Base-by-base conservation (phyloP, 805 yeast genomes). In the Pachysolen tannophilus region DNA sequence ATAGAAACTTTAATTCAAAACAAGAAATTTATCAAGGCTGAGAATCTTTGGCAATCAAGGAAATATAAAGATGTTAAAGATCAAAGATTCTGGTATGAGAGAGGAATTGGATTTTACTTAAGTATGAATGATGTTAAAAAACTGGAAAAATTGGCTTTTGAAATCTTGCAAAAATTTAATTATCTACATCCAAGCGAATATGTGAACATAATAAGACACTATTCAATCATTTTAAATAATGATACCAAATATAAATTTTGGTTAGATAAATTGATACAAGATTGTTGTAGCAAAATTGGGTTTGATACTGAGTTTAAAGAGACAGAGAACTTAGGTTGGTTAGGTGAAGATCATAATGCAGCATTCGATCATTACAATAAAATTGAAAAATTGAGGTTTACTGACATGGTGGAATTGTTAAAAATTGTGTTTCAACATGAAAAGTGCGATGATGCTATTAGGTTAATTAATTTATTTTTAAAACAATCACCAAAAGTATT, bases 41-140 rank as follows among this genome's bases (percentile, higher is more conserved):
- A 49, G 6, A 40, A 50, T 7, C 48, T 72, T 14, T 65, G 63
- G 42, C 42, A 49, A 13, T 47, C 63, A 1, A 52, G 64, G 35
- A 47, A 52, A 31, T 49, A 41, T 2, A 62, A 62, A 5, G 61
- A 64, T 37, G 61, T 56, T 6, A 34, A 38, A 25, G 47, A 42
- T 20, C 63, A 69, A 39, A 49, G 75, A 35, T 73, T 75, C 61
- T 73, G 79, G 79, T 53, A 55, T 39, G 78, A 72, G 33, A 38
- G 65, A 17, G 72, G 76, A n/a, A 52, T 64, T 37, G 57, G 56
- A 38, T 54, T 67, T 5, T 55, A 61, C 30, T 41, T 72, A 23
- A 50, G 56, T 6, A 44, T 48, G n/a, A 53, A 52, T 11, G 48
- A 58, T 21, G 35, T 63, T 5, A 50, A 41, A 4, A 44, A 46